Evolutionary conservation across 257 asterid species (phyloP).

Genomic region (Nicotiana undulata): DNA sequence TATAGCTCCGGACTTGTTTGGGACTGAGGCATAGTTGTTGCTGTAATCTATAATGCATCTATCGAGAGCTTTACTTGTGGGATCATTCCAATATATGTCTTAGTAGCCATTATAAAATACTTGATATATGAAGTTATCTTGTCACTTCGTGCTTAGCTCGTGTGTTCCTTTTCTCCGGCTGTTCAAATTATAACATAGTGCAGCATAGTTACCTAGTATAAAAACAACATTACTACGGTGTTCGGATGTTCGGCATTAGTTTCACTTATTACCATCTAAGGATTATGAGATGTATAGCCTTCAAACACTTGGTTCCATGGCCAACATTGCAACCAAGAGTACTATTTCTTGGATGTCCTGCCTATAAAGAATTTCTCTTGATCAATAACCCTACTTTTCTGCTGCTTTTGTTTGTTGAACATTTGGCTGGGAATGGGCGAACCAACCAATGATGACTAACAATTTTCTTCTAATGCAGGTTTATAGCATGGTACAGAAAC

Average conservation of each 20-base stretch:
- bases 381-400: neutral
- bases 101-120: neutral
- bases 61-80: neutral
- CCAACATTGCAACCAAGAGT: neutral
- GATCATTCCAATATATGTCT: neutral
- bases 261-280: neutral
- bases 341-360: neutral
- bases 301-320: neutral
- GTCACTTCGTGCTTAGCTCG: neutral
- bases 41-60: too few species aligned
- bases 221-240: neutral
- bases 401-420: neutral
- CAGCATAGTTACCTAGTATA: neutral
- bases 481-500: slow-evolving; percentile 61
- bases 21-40: too few species aligned
- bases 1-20: too few species aligned
- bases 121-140: neutral
- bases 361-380: neutral
- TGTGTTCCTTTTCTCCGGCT: neutral
- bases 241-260: neutral
- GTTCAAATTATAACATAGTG: neutral
- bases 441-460: neutral
- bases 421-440: slow-evolving; percentile 3
- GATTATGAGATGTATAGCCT: neutral
- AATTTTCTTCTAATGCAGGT: slow-evolving; percentile 45